These are phyloP conservation scores for Wilhelminamyces savonicus DNA, from an alignment of 805 yeast genomes.

Conservation along the genomic window DNA sequence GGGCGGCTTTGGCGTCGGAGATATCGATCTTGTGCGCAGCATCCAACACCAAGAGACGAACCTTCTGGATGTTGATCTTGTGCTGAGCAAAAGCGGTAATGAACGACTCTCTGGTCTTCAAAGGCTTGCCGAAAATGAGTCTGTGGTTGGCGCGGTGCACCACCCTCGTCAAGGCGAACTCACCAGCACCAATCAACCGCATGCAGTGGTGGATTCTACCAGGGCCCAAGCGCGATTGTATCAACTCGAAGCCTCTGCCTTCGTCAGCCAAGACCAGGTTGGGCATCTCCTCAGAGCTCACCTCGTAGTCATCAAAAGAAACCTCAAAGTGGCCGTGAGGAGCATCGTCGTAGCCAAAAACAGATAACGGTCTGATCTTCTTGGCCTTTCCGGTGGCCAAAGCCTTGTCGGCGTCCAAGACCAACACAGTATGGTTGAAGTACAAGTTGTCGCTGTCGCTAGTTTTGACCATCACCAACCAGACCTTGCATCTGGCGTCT, in stretches of 20 bases:
- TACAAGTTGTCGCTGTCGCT: constrained; percentile 23
- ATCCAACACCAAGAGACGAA: constrained; percentile 47
- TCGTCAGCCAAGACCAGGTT: constrained; percentile 33
- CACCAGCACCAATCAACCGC: constrained; percentile 59
- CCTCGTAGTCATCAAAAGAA: constrained; percentile 41
- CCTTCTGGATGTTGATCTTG: constrained; percentile 48
- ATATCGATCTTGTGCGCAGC: constrained; percentile 58
- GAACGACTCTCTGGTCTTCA: constrained; percentile 47
- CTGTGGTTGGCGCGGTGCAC: constrained; percentile 48
- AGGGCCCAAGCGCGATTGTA: constrained; percentile 61
- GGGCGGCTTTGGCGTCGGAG: constrained; percentile 48
- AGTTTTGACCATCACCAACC: constrained; percentile 51
- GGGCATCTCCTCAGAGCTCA: constrained; percentile 39
- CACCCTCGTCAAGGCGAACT: constrained; percentile 43
- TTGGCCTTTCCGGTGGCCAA: constrained; percentile 43
- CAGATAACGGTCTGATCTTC: constrained; percentile 44
- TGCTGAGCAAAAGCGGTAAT: constrained; percentile 43
- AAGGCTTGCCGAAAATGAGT: constrained; percentile 44
- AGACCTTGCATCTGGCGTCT: constrained; percentile 51
- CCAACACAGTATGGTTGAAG: constrained; percentile 50
- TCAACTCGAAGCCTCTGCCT: constrained; percentile 57
- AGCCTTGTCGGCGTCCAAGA: constrained; percentile 46
- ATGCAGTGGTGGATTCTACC: constrained; percentile 70
- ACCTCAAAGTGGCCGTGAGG: constrained; percentile 70
- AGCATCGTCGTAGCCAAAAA: constrained; percentile 61